phyloP scores from a whole-genome alignment of 495 filamentous ascomycete species.

The Aspergillus carlsbadensis region DNA sequence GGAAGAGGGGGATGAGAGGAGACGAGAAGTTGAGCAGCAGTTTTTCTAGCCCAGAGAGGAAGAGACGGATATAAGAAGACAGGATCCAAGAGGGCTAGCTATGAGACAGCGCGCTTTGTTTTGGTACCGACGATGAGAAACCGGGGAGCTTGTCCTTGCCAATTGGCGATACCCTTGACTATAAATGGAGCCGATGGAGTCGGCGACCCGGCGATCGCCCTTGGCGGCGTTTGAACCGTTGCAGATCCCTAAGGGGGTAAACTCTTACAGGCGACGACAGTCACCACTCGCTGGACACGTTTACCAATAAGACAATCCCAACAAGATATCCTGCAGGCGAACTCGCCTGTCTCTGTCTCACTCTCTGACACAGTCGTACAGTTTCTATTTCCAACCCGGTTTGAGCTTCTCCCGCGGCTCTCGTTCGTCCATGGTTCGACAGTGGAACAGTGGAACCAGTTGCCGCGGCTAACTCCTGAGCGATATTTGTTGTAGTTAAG shows the following conservation, averaged over 20 bases:
- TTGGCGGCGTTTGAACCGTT: constrained; percentile 5
- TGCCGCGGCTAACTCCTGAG: not conserved
- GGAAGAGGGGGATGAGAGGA: not conserved
- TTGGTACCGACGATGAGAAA: not conserved
- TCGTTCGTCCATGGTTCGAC: not conserved
- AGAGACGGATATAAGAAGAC: not conserved
- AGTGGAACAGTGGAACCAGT: not conserved
- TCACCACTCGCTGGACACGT: not conserved
- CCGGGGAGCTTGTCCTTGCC: not conserved
- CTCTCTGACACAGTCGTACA: not conserved
- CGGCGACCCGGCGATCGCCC: not conserved
- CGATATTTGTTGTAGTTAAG: not conserved
- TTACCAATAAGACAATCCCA: too few relatives aligned
- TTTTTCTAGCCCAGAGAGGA: too few relatives aligned
- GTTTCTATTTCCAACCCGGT: not conserved
- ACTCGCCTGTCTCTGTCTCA: not conserved
- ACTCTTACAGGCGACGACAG: not conserved
- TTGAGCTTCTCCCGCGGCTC: not conserved
- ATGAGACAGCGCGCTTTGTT: not conserved
- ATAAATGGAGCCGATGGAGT: not conserved
- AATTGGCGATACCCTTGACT: not conserved
- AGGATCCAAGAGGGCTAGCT: not conserved
- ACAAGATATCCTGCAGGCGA: too few relatives aligned
- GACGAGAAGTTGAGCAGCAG: too few relatives aligned
- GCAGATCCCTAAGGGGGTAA: not conserved